Evolutionary conservation across 169 alveolate genomes (phyloP).

Genomic region (Plasmodium cynomolgi): DNA sequence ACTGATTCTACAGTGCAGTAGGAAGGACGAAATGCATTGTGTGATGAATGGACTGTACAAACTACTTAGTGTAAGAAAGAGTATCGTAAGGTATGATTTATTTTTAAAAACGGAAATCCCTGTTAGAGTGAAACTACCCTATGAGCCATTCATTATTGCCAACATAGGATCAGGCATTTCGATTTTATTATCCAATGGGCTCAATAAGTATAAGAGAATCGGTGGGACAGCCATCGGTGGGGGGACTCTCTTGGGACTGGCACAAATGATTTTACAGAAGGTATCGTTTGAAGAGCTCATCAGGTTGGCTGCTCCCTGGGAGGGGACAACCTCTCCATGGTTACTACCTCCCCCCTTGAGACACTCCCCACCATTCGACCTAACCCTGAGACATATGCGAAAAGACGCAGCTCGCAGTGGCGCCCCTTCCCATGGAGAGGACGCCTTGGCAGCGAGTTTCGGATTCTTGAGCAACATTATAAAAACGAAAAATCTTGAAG

Average conservation of each 20-base stretch:
- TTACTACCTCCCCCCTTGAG: slow-evolving; percentile 81
- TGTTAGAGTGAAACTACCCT: slow-evolving; percentile 75
- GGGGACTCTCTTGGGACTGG: slow-evolving; percentile 92
- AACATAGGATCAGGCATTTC: slow-evolving; percentile 95
- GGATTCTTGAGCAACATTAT: slow-evolving; percentile 77
- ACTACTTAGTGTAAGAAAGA: slow-evolving; percentile 79
- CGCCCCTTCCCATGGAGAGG: slow-evolving; percentile 79
- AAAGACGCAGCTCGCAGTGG: slow-evolving; percentile 81
- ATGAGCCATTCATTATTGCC: slow-evolving; percentile 88
- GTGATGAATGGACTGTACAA: slow-evolving; percentile 87
- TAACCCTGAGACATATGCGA: slow-evolving; percentile 77
- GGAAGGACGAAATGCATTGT: slow-evolving; percentile 91
- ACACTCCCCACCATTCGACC: too few species aligned
- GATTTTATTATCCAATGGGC: slow-evolving; percentile 84
- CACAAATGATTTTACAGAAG: slow-evolving; percentile 85
- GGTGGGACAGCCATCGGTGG: slow-evolving; percentile 95
- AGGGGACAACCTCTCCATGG: not conserved
- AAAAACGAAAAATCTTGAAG: slow-evolving; percentile 6
- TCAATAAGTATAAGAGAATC: slow-evolving; percentile 26
- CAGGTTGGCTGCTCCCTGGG: slow-evolving; percentile 76
- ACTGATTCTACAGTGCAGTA: slow-evolving; percentile 79
- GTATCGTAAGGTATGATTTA: slow-evolving; percentile 83
- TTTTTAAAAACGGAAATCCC: slow-evolving; percentile 75
- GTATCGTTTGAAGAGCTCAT: slow-evolving; percentile 88
- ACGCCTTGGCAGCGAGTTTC: slow-evolving; percentile 85